Base-by-base conservation (phyloP, 345 rosid genomes). In the Boechera divaricarpa region DNA sequence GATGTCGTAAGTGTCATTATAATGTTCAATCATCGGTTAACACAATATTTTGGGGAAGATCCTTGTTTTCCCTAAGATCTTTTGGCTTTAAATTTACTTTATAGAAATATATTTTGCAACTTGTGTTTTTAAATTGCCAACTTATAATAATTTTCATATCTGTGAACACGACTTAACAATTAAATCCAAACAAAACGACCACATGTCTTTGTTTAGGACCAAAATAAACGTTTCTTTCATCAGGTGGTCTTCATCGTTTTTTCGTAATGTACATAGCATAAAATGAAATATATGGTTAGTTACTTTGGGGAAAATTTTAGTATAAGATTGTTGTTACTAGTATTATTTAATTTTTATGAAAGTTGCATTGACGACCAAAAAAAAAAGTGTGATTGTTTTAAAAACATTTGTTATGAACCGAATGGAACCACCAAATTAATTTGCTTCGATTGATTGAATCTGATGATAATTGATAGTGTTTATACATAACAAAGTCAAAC, bases 41-140 rank as follows among this genome's bases (percentile, higher is more conserved):
- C 77, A 72, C 41, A 32, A 29, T 72, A 78, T 26, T n/a, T 65
- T 39, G 10, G 63, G 72, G 77, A 66, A 72, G 81, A 78, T 72
- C 16, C 39, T 72, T 78, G 77, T 78, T 78, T 78, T 65, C 33
- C 41, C 33, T 28, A 48, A 71, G 47, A 78, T 72, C 73, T 63
- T 39, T 51, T 67, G 21, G 39, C 48, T 38, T 57, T 11, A 7
- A 47, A 24, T 41, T 31, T 11, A 61, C 36, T 35, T 26, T n/a
- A 21, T 31, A 12, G 8, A 63, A 5, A 51, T 51, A 28, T 26
- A 21, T 7, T 45, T 70, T 33, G 77, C 77, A 71, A 58, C 54
- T 77, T 71, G 72, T 7, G 57, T 56, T 5, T 42, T 9, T 9
- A 16, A 10, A 53, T 16, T 15, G 31, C 41, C 63, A 10, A 10